Conservation (phyloP, 306 rosid genomes). For the Cucurbita maxima region DNA sequence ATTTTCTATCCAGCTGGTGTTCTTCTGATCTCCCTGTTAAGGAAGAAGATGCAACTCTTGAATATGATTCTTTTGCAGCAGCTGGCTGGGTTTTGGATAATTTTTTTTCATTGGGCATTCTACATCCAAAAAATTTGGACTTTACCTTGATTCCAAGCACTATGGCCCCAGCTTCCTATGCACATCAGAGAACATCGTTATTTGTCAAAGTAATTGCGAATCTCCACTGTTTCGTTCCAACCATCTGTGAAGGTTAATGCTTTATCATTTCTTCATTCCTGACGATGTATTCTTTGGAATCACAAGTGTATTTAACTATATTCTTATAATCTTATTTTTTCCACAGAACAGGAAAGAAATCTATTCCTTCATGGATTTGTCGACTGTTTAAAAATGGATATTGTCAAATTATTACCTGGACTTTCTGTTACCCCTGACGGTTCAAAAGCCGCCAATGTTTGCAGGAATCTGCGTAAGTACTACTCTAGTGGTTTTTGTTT, state of each 20-base stretch:
- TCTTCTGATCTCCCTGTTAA: conserved; percentile 62
- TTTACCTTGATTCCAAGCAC: conserved; percentile 30
- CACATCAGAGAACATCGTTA: conserved; percentile 76
- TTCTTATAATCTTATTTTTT: conserved; percentile 12
- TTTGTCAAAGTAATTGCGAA: conserved; percentile 92
- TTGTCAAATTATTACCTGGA: conserved; percentile 44
- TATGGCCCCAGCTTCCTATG: conserved; percentile 60
- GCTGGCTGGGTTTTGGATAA: conserved; percentile 81
- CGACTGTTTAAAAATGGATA: conserved; percentile 73
- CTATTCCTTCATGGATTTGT: conserved; percentile 63
- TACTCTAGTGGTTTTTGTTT: conserved; percentile 1
- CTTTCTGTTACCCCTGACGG: conserved; percentile 47
- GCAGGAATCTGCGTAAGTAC: conserved; percentile 72
- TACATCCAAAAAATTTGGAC: conserved; percentile 30
- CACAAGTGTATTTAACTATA: conserved; percentile 12
- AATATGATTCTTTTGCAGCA: conserved; percentile 70
- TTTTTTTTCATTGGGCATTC: conserved; percentile 23
- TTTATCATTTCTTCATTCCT: conserved; percentile 14
- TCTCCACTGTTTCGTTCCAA: conserved; percentile 92
- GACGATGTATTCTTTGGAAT: conserved; percentile 3
- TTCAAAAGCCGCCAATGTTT: conserved; percentile 40
- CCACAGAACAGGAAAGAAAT: conserved; percentile 84
- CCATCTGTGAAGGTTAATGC: conserved; percentile 74
- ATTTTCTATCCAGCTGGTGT: conserved; percentile 80
- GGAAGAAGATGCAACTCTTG: conserved; percentile 72